A percentile compares a stretch with the other conserved stretches of the same genome.
phyloP scores from a whole-genome alignment of 1,139 yeast species.

The Sporopachydermia cereana region DNA sequence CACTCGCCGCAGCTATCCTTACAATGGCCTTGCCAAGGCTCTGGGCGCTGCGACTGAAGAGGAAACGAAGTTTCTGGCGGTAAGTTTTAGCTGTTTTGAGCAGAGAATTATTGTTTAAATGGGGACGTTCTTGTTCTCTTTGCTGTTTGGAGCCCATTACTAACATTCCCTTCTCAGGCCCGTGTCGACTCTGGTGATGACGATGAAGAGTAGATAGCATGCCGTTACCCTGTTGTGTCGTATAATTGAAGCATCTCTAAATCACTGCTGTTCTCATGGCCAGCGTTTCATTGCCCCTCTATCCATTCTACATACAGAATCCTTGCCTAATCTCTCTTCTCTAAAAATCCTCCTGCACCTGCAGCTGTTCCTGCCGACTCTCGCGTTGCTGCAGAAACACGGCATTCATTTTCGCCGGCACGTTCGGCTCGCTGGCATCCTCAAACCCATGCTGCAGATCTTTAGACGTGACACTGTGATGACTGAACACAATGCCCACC shows the following conservation, averaged over 20 bases:
- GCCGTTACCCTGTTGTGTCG: background rate
- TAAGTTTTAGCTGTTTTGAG: too few species aligned
- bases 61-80: conserved; percentile 29
- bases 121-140: background rate
- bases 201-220: conserved; percentile 4
- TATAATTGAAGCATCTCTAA: too few species aligned
- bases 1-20: conserved; percentile 65
- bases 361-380: background rate
- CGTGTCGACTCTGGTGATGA: conserved; percentile 3
- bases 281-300: too few species aligned
- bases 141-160: conserved; percentile 13
- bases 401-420: background rate
- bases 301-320: too few species aligned
- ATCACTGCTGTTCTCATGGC: too few species aligned
- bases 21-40: conserved; percentile 61
- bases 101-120: background rate
- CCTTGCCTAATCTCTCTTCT: too few species aligned
- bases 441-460: background rate
- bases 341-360: background rate
- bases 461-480: background rate
- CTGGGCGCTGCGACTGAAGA: conserved; percentile 52
- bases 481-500: background rate
- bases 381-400: background rate
- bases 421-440: background rate
- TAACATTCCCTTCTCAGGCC: conserved; percentile 5